Evolutionary conservation across 768 basidiomycete species (phyloP).

Genomic region (Amanita muscaria): DNA sequence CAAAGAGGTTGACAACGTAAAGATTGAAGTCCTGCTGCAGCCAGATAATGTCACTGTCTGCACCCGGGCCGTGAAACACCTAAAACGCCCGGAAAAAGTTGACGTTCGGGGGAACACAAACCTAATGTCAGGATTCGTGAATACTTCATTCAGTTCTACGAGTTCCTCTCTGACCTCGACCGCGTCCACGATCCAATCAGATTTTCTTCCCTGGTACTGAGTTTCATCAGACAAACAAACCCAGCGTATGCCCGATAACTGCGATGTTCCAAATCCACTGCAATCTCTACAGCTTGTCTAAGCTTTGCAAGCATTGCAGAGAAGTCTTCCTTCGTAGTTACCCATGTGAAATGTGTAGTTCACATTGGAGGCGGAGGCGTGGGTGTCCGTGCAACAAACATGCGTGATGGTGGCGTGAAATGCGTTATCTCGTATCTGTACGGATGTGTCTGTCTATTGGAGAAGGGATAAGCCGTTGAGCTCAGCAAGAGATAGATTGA

Average conservation of each 20-base stretch:
- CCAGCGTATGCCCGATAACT: constrained; percentile 77
- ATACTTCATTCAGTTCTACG: constrained; percentile 68
- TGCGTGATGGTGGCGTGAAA: constrained; percentile 52
- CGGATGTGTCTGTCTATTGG: constrained; percentile 47
- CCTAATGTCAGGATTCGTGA: constrained; percentile 81
- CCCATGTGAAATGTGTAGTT: constrained; percentile 64
- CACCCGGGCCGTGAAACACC: constrained; percentile 94
- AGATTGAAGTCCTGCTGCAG: constrained; percentile 92
- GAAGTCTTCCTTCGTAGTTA: constrained; percentile 51
- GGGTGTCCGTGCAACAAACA: constrained; percentile 41
- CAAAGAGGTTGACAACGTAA: constrained; percentile 93
- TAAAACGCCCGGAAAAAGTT: constrained; percentile 21
- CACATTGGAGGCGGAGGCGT: constrained; percentile 47
- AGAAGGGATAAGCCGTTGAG: constrained; percentile 8
- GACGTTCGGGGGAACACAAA: constrained; percentile 19
- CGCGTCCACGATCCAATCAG: constrained; percentile 88
- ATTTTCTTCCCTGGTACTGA: constrained; percentile 70
- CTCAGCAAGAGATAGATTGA: not conserved
- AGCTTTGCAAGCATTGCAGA: constrained; percentile 59
- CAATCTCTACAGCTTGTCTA: constrained; percentile 64
- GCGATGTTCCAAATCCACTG: constrained; percentile 94
- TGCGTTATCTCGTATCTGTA: constrained; percentile 83
- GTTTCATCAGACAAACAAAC: constrained; percentile 90
- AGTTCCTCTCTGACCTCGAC: constrained; percentile 68
- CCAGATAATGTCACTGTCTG: constrained; percentile 92